Conservation (phyloP, 768 basidiomycete species). For the Mycena rosella region DNA sequence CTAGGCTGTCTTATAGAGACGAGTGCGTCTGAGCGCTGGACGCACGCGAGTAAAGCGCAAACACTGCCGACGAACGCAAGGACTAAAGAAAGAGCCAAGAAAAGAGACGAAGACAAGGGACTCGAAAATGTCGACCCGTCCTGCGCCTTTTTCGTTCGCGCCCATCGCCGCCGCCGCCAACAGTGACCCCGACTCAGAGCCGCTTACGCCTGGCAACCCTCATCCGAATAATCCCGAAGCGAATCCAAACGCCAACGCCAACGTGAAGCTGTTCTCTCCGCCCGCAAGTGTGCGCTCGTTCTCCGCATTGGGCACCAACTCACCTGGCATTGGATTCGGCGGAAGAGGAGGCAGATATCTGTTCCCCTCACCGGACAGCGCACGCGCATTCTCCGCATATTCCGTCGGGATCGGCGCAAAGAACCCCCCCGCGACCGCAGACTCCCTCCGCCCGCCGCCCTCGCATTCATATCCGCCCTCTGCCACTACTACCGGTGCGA, state of each 20-base stretch:
- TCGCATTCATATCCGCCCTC: no score
- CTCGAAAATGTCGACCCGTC: constrained; percentile 19
- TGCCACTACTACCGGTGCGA: not conserved
- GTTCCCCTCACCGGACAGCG: constrained; percentile 23
- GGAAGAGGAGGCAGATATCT: constrained; percentile 24
- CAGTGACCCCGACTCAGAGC: constrained; percentile 42
- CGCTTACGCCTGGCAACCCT: constrained; percentile 46
- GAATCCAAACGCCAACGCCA: no score
- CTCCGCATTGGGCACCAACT: constrained; percentile 49
- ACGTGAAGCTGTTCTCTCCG: constrained; percentile 65
- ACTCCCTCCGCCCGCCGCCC: constrained; percentile 21
- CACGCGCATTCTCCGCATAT: constrained; percentile 14
- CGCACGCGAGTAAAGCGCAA: no score
- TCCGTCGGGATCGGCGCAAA: not conserved
- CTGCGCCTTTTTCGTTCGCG: constrained; percentile 29
- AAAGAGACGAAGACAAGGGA: no score
- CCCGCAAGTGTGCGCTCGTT: constrained; percentile 62
- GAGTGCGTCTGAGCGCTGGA: no score
- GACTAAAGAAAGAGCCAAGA: no score
- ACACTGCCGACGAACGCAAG: no score
- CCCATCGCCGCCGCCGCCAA: constrained; percentile 25
- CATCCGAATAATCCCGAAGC: no score
- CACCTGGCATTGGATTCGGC: not conserved
- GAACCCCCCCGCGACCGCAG: not conserved
- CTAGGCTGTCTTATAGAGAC: no score